These are phyloP conservation scores for Plantago lanceolata DNA, from an alignment of 305 asterid genomes.

Conservation along the genomic window DNA sequence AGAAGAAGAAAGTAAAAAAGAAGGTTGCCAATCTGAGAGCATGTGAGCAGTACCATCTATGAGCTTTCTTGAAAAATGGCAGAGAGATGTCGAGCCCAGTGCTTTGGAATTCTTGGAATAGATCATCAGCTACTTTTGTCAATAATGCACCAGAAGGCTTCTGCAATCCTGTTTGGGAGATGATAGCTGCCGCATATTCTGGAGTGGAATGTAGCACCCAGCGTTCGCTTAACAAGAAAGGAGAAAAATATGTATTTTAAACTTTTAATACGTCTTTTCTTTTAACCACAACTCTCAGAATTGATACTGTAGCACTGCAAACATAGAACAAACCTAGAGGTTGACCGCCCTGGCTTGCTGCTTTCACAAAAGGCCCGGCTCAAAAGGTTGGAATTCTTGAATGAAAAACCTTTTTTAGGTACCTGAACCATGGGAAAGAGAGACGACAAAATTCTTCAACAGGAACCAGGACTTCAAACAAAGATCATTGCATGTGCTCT, in stretches of 20 bases:
- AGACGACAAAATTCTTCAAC: constrained; percentile 13
- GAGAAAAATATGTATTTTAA: constrained; percentile 2
- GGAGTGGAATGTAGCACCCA: constrained; percentile 91
- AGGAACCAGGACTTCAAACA: constrained; percentile 14
- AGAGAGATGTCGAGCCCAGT: constrained; percentile 50
- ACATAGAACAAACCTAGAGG: constrained; percentile 40
- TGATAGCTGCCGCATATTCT: constrained; percentile 60
- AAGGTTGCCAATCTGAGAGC: background rate
- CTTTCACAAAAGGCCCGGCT: constrained; percentile 83
- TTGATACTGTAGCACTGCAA: background rate
- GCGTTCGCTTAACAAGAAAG: constrained; percentile 44
- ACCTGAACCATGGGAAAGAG: constrained; percentile 44
- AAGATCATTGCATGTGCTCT: constrained; percentile 12
- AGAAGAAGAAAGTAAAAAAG: too few species aligned
- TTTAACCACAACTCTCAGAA: constrained; percentile 7
- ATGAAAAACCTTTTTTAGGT: constrained; percentile 61
- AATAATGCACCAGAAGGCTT: constrained; percentile 58
- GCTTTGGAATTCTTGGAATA: constrained; percentile 61
- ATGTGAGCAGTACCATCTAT: constrained; percentile 55
- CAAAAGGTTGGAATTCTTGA: constrained; percentile 64
- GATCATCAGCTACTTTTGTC: constrained; percentile 67
- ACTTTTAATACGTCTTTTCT: background rate
- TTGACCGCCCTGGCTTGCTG: constrained; percentile 80
- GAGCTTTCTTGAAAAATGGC: constrained; percentile 74
- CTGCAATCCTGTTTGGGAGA: constrained; percentile 66